Conservation (phyloP, 139 green algal species). For the Chlorella sp. region DNA sequence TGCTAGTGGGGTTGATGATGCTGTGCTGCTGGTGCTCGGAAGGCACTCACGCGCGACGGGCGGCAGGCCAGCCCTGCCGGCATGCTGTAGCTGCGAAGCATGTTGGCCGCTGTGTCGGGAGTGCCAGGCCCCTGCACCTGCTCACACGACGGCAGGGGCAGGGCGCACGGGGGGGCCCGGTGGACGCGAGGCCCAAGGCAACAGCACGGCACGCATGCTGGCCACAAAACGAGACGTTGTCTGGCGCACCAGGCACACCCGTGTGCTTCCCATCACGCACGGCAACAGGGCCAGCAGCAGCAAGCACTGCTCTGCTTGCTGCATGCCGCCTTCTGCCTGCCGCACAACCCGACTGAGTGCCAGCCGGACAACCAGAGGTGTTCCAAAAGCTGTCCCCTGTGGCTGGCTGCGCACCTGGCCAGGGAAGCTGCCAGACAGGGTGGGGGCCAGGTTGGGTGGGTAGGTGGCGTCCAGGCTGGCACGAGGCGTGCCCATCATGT, state of each 20-base stretch:
- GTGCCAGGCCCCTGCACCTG: background rate
- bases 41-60: background rate
- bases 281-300: background rate
- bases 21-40: background rate
- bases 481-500: slow-evolving; percentile 1
- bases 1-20: background rate
- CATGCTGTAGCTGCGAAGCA: background rate
- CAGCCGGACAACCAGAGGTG: background rate
- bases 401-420: background rate
- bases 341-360: background rate
- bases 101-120: background rate
- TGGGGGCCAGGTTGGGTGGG: background rate
- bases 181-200: too few relatives aligned
- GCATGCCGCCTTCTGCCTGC: background rate
- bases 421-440: background rate
- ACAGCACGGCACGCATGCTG: background rate
- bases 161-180: background rate
- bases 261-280: background rate
- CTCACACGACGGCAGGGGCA: background rate
- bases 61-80: background rate
- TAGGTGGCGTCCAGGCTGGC: slow-evolving; percentile 9
- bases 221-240: too few relatives aligned
- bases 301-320: background rate
- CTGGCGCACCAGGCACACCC: too few relatives aligned
- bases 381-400: too few relatives aligned